Percentiles rank a stretch among this genome's conserved stretches.
phyloP scores from a whole-genome alignment of 2,329 filamentous ascomycete species.

The Fusarium burgessii region DNA sequence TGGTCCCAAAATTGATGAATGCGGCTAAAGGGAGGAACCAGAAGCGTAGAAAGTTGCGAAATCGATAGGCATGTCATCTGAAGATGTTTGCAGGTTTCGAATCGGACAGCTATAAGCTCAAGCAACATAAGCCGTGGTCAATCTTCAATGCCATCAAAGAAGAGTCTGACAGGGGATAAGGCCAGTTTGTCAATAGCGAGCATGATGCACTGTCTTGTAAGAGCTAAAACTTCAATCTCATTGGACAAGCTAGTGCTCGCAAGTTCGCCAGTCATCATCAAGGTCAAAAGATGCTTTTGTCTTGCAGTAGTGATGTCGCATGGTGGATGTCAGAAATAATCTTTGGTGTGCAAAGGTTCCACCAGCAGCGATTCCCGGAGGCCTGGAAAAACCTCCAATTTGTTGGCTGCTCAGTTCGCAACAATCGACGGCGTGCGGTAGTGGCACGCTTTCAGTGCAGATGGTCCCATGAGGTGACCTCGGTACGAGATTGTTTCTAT shows the following conservation, averaged over 20 bases:
- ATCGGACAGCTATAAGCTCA: conserved; percentile 8
- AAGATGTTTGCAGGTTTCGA: conserved; percentile 2
- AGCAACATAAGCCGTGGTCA: background rate
- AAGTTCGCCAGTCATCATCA: conserved; percentile 19
- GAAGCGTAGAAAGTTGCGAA: conserved; percentile 29
- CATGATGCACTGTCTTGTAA: conserved; percentile 18
- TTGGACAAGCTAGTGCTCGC: conserved; percentile 22
- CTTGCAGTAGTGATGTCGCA: conserved; percentile 23
- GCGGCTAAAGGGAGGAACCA: conserved; percentile 38
- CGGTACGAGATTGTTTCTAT: conserved; percentile 16
- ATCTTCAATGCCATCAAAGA: background rate
- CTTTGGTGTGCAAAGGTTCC: conserved; percentile 46
- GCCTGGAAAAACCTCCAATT: conserved; percentile 49
- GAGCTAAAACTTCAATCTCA: conserved; percentile 1
- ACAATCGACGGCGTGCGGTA: conserved; percentile 45
- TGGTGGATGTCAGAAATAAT: conserved; percentile 47
- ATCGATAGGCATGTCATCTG: background rate
- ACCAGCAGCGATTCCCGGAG: conserved; percentile 43
- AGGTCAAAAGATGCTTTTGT: conserved; percentile 30
- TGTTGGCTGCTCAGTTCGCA: conserved; percentile 35
- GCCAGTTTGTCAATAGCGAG: conserved; percentile 19
- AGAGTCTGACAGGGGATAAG: background rate
- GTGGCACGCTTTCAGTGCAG: conserved; percentile 39
- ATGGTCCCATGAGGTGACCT: conserved; percentile 39
- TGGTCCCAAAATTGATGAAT: conserved; percentile 37